These are phyloP conservation scores for Nicotiana knightiana DNA, from an alignment of 257 asterid species.

Conservation along the genomic window DNA sequence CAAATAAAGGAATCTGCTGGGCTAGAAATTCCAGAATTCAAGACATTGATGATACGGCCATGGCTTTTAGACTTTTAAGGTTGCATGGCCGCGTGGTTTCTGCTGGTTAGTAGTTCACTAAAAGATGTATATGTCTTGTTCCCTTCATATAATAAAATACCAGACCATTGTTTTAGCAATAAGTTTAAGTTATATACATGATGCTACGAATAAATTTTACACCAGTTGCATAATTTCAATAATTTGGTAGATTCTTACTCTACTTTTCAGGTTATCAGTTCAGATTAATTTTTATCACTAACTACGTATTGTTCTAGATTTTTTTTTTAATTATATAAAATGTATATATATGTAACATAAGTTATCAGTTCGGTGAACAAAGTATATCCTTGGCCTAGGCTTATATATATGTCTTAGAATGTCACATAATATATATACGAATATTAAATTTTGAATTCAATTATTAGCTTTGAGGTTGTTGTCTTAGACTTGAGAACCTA, in stretches of 20 bases:
- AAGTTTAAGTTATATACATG: background rate
- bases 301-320: background rate
- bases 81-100: constrained; percentile 72
- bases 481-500: too few species aligned
- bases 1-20: constrained; percentile 71
- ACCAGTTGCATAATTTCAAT: background rate
- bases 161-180: background rate
- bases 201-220: background rate
- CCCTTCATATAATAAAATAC: background rate
- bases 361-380: too few species aligned
- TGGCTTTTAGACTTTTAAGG: constrained; percentile 81
- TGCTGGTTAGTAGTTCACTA: constrained; percentile 31
- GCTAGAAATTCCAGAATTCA: constrained; percentile 57
- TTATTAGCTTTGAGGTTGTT: too few species aligned
- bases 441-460: too few species aligned
- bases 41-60: constrained; percentile 85
- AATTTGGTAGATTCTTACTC: too few species aligned
- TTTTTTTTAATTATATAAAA: background rate
- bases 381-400: too few species aligned
- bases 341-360: too few species aligned
- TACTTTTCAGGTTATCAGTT: too few species aligned
- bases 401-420: too few species aligned
- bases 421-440: too few species aligned
- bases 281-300: too few species aligned
- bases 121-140: background rate